Evolutionary conservation across 2,329 filamentous ascomycete species (phyloP).

Genomic region (Myrmaecium sp.): DNA sequence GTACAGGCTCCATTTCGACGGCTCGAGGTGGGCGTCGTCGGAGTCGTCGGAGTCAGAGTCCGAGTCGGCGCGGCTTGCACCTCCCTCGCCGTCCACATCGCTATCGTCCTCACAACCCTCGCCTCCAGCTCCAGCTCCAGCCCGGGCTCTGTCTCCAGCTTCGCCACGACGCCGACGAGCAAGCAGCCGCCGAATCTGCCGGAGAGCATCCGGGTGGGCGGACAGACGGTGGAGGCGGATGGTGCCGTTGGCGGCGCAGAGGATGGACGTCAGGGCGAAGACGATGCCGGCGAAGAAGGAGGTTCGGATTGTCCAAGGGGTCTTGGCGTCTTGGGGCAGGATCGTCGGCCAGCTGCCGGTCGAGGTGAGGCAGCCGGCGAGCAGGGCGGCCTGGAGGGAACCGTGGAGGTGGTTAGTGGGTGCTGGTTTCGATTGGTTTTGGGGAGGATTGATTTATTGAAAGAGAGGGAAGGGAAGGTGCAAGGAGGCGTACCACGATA

Average conservation of each 20-base stretch:
- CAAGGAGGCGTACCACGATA: slow-evolving; percentile 17
- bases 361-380: slow-evolving; percentile 24
- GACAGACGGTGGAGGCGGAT: slow-evolving; percentile 26
- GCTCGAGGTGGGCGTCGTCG: no score
- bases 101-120: no score
- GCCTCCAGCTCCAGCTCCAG: no score
- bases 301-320: slow-evolving; percentile 25
- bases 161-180: no score
- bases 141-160: no score
- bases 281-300: slow-evolving; percentile 29
- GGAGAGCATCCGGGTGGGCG: slow-evolving; percentile 21
- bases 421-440: not conserved
- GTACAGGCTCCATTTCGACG: slow-evolving; percentile 11
- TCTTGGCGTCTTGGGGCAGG: slow-evolving; percentile 17
- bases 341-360: slow-evolving; percentile 28
- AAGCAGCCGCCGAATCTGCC: slow-evolving; percentile 20
- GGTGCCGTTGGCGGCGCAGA: slow-evolving; percentile 27
- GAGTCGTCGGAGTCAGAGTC: slow-evolving; percentile 11
- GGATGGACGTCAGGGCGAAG: slow-evolving; percentile 33
- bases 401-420: not conserved
- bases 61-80: no score
- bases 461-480: not conserved
- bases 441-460: slow-evolving; percentile 1
- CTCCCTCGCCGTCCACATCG: no score
- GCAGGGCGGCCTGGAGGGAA: slow-evolving; percentile 19